Evolutionary conservation across 257 asterid genomes (phyloP).

Genomic region (Vinca minor): DNA sequence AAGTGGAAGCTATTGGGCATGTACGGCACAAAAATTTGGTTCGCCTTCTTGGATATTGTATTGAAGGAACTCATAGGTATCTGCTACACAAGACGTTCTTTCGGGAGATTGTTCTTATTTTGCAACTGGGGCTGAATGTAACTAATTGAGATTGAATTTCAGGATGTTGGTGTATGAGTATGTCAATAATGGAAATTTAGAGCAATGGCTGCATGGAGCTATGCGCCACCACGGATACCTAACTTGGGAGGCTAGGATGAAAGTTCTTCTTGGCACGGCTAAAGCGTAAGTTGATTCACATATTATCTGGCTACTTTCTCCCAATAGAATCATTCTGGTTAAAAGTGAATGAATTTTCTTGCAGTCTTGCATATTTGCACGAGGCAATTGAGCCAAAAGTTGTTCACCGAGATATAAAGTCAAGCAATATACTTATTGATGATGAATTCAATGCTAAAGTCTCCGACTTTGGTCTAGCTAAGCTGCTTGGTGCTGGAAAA

Average conservation of each 20-base stretch:
- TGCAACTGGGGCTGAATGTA: not conserved
- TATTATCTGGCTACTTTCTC: conserved; percentile 4
- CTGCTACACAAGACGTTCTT: not conserved
- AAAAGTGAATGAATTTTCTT: conserved; percentile 13
- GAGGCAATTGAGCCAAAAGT: conserved; percentile 97
- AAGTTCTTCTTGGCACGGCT: conserved; percentile 95
- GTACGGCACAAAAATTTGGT: conserved; percentile 94
- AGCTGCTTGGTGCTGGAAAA: conserved; percentile 88
- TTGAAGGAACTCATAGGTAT: conserved; percentile 98
- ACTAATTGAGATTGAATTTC: conserved; percentile 13
- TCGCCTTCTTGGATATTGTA: conserved; percentile 88
- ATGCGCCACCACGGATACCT: conserved; percentile 85
- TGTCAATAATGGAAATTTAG: conserved; percentile 84
- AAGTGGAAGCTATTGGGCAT: conserved; percentile 96
- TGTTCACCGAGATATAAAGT: conserved; percentile 87
- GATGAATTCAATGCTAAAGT: conserved; percentile 84
- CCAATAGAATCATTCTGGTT: conserved; percentile 1
- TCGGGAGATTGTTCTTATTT: not conserved
- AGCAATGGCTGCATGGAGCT: conserved; percentile 98
- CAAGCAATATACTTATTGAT: conserved; percentile 88
- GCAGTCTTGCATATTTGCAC: conserved; percentile 87
- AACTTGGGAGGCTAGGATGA: conserved; percentile 90
- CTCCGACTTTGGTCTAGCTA: conserved; percentile 90
- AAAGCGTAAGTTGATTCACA: conserved; percentile 66
- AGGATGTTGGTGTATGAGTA: conserved; percentile 85